Conservation (phyloP, 208 protist genomes). For the Ichthyophonus hoferi region DNA sequence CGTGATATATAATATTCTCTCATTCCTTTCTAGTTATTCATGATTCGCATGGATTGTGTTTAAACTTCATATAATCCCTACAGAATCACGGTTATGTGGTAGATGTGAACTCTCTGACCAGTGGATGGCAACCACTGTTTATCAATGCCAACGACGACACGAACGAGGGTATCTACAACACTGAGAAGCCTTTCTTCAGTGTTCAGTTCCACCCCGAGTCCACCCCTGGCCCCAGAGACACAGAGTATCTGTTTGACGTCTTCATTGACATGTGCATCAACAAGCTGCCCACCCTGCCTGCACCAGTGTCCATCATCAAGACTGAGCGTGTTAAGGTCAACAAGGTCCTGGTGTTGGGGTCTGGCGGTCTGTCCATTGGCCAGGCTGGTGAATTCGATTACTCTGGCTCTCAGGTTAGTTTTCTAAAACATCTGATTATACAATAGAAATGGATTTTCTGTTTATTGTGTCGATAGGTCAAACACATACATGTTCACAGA, state of each 20-base stretch:
- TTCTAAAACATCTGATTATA: too few relatives aligned
- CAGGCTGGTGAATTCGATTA: conserved; percentile 99
- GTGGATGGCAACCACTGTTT: conserved; percentile 81
- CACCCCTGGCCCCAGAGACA: conserved; percentile 73
- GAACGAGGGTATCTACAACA: conserved; percentile 86
- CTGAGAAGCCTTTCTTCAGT: conserved; percentile 84
- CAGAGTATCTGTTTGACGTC: conserved; percentile 92
- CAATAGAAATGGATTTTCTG: too few relatives aligned
- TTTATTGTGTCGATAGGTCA: too few relatives aligned
- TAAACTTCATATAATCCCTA: too few relatives aligned
- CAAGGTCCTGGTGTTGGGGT: conserved; percentile 31
- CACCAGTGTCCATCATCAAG: not conserved
- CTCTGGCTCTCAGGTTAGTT: conserved; percentile 73
- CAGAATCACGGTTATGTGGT: conserved; percentile 94
- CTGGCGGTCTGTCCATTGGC: conserved; percentile 86
- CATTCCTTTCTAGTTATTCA: too few relatives aligned
- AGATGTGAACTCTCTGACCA: conserved; percentile 73
- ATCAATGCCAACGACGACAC: conserved; percentile 88
- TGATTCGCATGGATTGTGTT: too few relatives aligned
- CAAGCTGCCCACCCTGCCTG: conserved; percentile 13
- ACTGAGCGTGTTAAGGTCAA: conserved; percentile 5
- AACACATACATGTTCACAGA: too few relatives aligned
- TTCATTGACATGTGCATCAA: conserved; percentile 77
- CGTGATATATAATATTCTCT: too few relatives aligned
- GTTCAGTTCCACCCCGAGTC: conserved; percentile 97